A percentile compares a stretch with the other conserved stretches of the same genome.
phyloP scores from a whole-genome alignment of 2,329 filamentous ascomycete genomes.

The Colletotrichum sp. region DNA sequence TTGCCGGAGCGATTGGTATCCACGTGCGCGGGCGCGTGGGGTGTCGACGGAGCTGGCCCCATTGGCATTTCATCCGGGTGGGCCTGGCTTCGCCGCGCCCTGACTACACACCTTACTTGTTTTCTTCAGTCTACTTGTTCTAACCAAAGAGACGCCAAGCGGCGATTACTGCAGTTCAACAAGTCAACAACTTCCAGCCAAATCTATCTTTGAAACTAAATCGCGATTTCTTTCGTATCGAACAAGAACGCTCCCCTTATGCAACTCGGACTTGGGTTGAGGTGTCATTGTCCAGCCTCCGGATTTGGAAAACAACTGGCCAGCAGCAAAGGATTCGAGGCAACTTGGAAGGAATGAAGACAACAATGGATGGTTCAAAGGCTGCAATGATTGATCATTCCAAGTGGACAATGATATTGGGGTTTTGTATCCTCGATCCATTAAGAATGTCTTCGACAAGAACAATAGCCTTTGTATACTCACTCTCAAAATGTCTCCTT shows the following conservation, averaged over 20 bases:
- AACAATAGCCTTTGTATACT: neutral
- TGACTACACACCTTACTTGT: neutral
- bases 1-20: neutral
- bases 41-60: neutral
- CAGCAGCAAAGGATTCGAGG: neutral
- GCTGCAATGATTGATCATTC: neutral
- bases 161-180: neutral
- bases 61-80: slow-evolving; percentile 12
- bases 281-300: neutral
- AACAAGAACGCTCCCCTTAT: neutral
- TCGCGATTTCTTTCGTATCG: neutral
- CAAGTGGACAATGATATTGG: neutral
- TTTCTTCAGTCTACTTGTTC: neutral
- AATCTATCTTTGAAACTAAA: neutral
- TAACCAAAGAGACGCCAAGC: neutral
- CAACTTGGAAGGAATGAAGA: neutral
- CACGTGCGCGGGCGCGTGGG: slow-evolving; percentile 7
- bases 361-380: neutral
- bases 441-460: neutral
- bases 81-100: neutral
- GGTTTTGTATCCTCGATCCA: neutral
- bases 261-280: neutral
- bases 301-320: neutral
- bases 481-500: neutral
- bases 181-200: neutral